Conservation (phyloP, 169 alveolate genomes). For the Eimeria tenella region DNA sequence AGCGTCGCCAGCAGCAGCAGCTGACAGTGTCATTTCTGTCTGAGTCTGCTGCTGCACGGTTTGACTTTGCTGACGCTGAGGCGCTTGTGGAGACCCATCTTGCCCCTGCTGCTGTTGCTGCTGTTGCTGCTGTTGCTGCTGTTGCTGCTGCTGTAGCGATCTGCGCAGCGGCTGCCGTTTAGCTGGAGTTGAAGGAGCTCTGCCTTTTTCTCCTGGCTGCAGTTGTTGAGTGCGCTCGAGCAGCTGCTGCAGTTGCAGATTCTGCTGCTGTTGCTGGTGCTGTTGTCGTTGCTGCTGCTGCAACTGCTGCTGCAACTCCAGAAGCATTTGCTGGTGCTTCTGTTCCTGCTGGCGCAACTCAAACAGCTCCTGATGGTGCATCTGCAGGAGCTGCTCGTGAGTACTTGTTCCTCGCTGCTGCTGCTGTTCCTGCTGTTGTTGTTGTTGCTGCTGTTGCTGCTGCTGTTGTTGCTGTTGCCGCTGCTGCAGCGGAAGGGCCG, state of each 20-base stretch:
- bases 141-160: not conserved
- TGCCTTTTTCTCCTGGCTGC: not conserved
- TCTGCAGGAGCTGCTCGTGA: constrained; percentile 4
- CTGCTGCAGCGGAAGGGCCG: not conserved
- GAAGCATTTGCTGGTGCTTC: not conserved
- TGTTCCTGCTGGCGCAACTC: not conserved
- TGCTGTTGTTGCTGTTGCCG: not conserved
- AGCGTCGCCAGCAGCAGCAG: not conserved
- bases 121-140: constrained; percentile 18
- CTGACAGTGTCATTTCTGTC: not conserved
- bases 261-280: not conserved
- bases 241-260: not conserved
- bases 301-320: not conserved
- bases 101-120: not conserved
- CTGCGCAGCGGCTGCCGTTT: not conserved
- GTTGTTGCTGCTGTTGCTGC: constrained; percentile 34
- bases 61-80: not conserved
- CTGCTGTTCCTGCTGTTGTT: not conserved
- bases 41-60: constrained; percentile 8
- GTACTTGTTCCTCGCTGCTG: not conserved
- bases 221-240: not conserved
- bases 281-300: not conserved
- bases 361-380: not conserved
- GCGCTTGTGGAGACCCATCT: not conserved
- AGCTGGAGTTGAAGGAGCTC: not conserved